These are phyloP conservation scores for Cladorrhinum sp. DNA, from an alignment of 2,329 filamentous ascomycete genomes.

Conservation along the genomic window DNA sequence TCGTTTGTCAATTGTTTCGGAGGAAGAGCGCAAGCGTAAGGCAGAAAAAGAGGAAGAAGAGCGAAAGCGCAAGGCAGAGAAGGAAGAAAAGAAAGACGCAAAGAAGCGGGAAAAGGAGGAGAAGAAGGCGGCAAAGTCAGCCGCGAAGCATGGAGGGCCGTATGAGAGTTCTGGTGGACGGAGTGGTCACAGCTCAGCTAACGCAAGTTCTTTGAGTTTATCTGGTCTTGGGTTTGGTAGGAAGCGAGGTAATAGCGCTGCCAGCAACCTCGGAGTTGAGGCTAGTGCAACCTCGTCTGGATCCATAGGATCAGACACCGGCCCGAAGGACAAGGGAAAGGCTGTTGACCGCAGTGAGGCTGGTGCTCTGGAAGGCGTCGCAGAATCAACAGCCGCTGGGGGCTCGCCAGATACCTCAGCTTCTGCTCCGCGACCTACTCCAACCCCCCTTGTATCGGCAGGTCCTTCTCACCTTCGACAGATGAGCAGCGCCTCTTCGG, in stretches of 20 bases:
- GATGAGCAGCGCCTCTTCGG: slow-evolving; percentile 82
- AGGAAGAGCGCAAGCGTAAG: slow-evolving; percentile 87
- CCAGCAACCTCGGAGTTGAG: slow-evolving; percentile 59
- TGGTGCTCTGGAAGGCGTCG: slow-evolving; percentile 27
- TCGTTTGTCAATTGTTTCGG: slow-evolving; percentile 80
- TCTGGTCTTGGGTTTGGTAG: slow-evolving; percentile 57
- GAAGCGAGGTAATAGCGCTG: slow-evolving; percentile 56
- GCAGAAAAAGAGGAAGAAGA: slow-evolving; percentile 64
- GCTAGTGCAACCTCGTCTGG: slow-evolving; percentile 43
- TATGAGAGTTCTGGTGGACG: slow-evolving; percentile 40
- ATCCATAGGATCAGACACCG: slow-evolving; percentile 37
- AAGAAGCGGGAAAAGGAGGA: slow-evolving; percentile 80
- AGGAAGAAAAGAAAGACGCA: slow-evolving; percentile 81
- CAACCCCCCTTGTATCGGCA: slow-evolving; percentile 50
- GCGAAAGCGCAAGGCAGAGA: slow-evolving; percentile 67
- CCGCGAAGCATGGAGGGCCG: slow-evolving; percentile 37
- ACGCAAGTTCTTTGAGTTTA: slow-evolving; percentile 64
- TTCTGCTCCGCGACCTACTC: slow-evolving; percentile 40
- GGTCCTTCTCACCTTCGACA: slow-evolving; percentile 73
- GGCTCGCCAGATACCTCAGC: slow-evolving; percentile 31
- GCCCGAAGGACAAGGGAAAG: slow-evolving; percentile 61
- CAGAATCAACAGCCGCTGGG: slow-evolving; percentile 22
- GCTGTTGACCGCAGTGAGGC: slow-evolving; percentile 55
- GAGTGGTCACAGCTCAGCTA: slow-evolving; percentile 48
- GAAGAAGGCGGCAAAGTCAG: slow-evolving; percentile 78